Base-by-base conservation (phyloP, 2,329 filamentous ascomycete genomes). In the Trichoderma sp. region DNA sequence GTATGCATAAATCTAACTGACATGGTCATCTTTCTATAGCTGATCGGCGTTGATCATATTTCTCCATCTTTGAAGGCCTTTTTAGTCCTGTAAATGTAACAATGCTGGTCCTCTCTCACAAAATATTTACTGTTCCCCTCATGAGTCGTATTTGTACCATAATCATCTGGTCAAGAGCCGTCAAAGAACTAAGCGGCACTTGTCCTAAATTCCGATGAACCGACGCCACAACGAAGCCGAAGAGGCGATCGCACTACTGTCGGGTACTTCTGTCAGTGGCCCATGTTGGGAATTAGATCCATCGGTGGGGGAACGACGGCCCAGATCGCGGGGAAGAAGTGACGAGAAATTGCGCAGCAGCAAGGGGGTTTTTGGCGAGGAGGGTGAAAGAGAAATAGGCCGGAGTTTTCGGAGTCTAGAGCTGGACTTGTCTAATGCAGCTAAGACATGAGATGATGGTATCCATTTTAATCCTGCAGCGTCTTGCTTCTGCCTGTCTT, bases 271-370 rank as follows among this genome's bases (percentile, higher is more conserved):
- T 73, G 71, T 53, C 18, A 38, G 45, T 53, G 14, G 24, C 18
- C 38, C 69, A 65, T 41, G 27, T 27, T 60, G 6, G 29, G 38
- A 29, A 38, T 29, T 38, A 27, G 21, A 38, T 38, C 69, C 69
- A 50, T 63, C 38, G 69, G 69, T 53, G 59, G 59, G 69, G 69
- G 38, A 64, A 35, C n/a, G 35, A n/a, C 29, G 14, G 27, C 27
- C 27, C 29, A 72, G 56, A 72, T 72, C 69, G 69, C 69, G 69
- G 69, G 69, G 69, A 72, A 64, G 29, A 64, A 27, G 41, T 33
- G 59, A 72, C 21, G 33, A 24, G 29, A 33, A 24, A 50, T n/a
- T 72, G 38, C 59, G 41, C 21, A 27, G 53, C 41, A 16, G 24
- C 56, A 60, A 71, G 68, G 68, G 63, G 27, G 45, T 0, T n/a